These are phyloP conservation scores for Excoecaria cochinchinensis DNA, from an alignment of 345 rosid genomes.

Conservation along the genomic window DNA sequence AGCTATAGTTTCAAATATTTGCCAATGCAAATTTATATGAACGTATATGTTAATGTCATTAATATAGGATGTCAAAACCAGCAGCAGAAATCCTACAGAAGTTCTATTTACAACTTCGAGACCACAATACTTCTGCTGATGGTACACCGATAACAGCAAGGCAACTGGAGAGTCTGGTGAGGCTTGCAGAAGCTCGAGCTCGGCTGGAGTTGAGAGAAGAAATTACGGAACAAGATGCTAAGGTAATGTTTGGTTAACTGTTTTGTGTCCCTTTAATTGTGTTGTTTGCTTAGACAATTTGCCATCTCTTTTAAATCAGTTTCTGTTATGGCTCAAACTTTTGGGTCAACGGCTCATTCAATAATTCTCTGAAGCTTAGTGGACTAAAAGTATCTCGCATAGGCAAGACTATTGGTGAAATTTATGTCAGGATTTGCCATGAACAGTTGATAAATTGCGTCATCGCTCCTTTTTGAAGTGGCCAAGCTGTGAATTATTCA, in stretches of 20 bases:
- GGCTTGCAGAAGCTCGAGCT: slow-evolving; percentile 94
- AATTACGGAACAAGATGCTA: slow-evolving; percentile 85
- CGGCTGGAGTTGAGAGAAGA: slow-evolving; percentile 90
- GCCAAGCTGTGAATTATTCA: neutral
- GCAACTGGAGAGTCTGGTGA: slow-evolving; percentile 91
- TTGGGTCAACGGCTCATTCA: neutral
- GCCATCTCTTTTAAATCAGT: neutral
- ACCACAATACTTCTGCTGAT: slow-evolving; percentile 86
- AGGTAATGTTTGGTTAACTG: slow-evolving; percentile 36
- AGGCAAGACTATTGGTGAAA: neutral
- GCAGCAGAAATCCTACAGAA: slow-evolving; percentile 86
- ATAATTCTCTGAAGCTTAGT: neutral
- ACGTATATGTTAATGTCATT: slow-evolving; percentile 7
- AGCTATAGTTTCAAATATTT: neutral
- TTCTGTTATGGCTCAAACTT: neutral
- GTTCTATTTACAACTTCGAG: slow-evolving; percentile 86
- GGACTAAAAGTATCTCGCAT: neutral
- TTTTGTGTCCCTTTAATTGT: neutral
- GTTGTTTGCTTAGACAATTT: neutral
- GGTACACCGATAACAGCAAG: slow-evolving; percentile 94
- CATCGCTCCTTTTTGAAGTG: slow-evolving; percentile 4
- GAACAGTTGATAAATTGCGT: neutral
- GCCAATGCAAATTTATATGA: neutral
- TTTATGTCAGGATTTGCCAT: neutral
- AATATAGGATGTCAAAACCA: slow-evolving; percentile 74